Evolutionary conservation across 176 grass and related monocot genomes (phyloP).

Genomic region (Avena insularis): DNA sequence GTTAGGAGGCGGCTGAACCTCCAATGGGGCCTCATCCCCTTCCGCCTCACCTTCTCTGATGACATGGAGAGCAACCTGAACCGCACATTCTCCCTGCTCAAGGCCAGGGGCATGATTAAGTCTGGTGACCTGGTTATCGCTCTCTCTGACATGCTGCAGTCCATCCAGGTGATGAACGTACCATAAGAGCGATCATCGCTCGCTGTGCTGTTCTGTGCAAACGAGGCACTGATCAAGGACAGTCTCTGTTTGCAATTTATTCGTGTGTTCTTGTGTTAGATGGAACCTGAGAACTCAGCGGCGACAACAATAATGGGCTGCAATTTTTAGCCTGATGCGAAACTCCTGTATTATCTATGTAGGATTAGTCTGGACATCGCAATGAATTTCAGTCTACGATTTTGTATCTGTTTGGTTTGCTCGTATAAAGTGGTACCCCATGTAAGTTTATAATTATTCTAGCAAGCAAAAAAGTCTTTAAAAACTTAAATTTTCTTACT

Average conservation of each 20-base stretch:
- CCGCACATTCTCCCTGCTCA: conserved; percentile 93
- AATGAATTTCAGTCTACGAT: not conserved
- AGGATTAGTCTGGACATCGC: conserved; percentile 18
- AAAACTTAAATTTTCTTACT: too few species aligned
- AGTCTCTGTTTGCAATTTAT: not conserved
- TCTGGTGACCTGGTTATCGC: conserved; percentile 92
- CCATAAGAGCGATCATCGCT: conserved; percentile 47
- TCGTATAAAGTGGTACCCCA: not conserved
- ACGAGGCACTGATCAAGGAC: not conserved
- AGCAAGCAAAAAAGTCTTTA: too few species aligned
- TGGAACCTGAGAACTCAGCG: conserved; percentile 8
- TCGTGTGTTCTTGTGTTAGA: conserved; percentile 25
- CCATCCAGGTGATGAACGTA: conserved; percentile 99
- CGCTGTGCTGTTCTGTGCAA: not conserved
- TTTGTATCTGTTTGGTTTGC: not conserved
- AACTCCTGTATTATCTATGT: conserved; percentile 14
- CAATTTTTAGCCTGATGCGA: conserved; percentile 26
- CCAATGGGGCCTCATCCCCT: conserved; percentile 95
- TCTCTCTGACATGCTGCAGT: conserved; percentile 91
- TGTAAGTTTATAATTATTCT: not conserved
- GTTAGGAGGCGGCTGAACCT: conserved; percentile 83
- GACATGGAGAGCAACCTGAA: conserved; percentile 99
- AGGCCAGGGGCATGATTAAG: conserved; percentile 93
- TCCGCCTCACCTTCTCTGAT: conserved; percentile 67
- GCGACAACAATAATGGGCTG: conserved; percentile 39